Evolutionary conservation across 352 stramenopile genomes (phyloP).

Genomic region (Phytophthora macrochlamydospora): DNA sequence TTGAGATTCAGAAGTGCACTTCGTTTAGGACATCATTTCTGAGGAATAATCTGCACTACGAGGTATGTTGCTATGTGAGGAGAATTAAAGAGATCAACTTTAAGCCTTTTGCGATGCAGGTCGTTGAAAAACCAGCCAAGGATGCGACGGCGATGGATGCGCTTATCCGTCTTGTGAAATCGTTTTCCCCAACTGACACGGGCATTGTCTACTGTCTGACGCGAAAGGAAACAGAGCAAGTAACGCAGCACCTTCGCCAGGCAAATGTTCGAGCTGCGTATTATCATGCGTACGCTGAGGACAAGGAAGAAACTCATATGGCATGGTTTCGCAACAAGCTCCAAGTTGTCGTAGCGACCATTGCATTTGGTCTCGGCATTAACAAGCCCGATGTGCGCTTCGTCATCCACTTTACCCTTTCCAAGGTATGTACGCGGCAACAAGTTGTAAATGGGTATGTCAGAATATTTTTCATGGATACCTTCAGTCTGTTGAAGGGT

Average conservation of each 20-base stretch:
- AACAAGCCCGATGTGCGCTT: conserved; percentile 94
- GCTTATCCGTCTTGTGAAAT: conserved; percentile 82
- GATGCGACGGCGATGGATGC: conserved; percentile 53
- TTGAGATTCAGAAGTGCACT: conserved; percentile 70
- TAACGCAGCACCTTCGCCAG: conserved; percentile 74
- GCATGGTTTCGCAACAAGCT: conserved; percentile 57
- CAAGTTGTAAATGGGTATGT: no score
- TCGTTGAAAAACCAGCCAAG: conserved; percentile 54
- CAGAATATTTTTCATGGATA: no score
- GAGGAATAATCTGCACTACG: conserved; percentile 91
- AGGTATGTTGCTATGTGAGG: conserved; percentile 52
- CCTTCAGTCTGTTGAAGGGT: conserved; percentile 92
- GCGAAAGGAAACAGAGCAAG: conserved; percentile 91
- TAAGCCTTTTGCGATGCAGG: conserved; percentile 17
- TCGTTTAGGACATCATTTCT: conserved; percentile 93
- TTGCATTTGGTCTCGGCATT: conserved; percentile 95
- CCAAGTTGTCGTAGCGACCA: conserved; percentile 93
- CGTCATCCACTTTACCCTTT: conserved; percentile 90
- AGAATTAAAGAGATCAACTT: neutral
- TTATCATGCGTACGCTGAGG: conserved; percentile 89
- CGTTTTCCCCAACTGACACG: conserved; percentile 54
- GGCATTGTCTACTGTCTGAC: conserved; percentile 95
- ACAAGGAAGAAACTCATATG: conserved; percentile 73
- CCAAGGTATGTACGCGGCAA: conserved; percentile 44
- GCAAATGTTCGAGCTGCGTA: conserved; percentile 77